Conservation (phyloP, 2,329 filamentous ascomycete genomes). For the Cladophialophora exuberans region DNA sequence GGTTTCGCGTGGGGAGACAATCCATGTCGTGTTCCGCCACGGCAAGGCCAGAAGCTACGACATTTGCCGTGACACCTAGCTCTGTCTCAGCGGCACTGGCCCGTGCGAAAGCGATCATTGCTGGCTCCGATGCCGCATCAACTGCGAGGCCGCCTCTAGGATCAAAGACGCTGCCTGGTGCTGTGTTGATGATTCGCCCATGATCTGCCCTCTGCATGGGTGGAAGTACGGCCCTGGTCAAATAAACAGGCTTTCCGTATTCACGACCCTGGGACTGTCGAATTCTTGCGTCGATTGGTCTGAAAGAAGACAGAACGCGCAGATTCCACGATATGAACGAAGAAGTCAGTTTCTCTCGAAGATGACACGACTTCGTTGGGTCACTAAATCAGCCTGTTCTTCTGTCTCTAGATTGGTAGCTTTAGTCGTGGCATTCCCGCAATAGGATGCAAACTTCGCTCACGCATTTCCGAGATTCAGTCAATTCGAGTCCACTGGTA, state of each 20-base stretch:
- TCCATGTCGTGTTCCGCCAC: slow-evolving; percentile 50
- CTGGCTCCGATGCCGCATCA: slow-evolving; percentile 46
- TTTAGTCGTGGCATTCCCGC: background rate
- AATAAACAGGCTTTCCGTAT: slow-evolving; percentile 52
- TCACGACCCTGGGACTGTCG: slow-evolving; percentile 48
- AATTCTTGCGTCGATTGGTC: slow-evolving; percentile 47
- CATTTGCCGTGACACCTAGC: slow-evolving; percentile 48
- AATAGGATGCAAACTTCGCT: background rate
- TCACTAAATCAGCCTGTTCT: slow-evolving; percentile 42
- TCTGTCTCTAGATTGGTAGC: slow-evolving; percentile 4
- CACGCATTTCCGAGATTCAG: slow-evolving; percentile 36
- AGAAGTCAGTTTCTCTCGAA: slow-evolving; percentile 11
- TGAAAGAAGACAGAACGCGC: slow-evolving; percentile 12
- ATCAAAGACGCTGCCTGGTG: slow-evolving; percentile 45
- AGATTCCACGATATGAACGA: slow-evolving; percentile 15
- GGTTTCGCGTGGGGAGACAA: slow-evolving; percentile 51
- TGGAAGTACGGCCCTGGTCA: slow-evolving; percentile 36
- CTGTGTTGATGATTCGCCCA: slow-evolving; percentile 48
- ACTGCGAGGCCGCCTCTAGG: slow-evolving; percentile 39
- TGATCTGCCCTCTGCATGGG: slow-evolving; percentile 40
- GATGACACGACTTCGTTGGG: slow-evolving; percentile 33
- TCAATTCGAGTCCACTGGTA: slow-evolving; percentile 44
- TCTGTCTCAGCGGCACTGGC: slow-evolving; percentile 46
- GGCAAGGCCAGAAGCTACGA: slow-evolving; percentile 55
- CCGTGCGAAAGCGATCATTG: slow-evolving; percentile 45